A percentile compares a stretch with the other conserved stretches of the same genome.
Conservation (phyloP, 352 stramenopile species). For the Pythium graminicola region DNA sequence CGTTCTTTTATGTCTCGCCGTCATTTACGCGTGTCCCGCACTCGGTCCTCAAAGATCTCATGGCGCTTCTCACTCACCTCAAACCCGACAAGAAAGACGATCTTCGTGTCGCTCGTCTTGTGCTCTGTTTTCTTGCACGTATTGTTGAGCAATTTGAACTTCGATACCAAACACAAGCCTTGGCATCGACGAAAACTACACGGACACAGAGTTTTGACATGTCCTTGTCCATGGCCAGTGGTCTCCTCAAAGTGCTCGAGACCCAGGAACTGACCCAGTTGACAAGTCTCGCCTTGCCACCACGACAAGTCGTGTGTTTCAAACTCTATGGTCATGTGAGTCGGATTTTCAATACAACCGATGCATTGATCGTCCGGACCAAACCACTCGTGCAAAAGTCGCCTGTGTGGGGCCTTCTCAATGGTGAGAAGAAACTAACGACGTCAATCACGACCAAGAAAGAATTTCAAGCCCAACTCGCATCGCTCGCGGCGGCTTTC, state of each 20-base stretch:
- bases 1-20: slow-evolving; percentile 67
- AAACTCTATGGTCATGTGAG: slow-evolving; percentile 61
- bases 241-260: slow-evolving; percentile 45
- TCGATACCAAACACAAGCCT: slow-evolving; percentile 23
- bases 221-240: slow-evolving; percentile 32
- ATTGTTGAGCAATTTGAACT: slow-evolving; percentile 63
- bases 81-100: slow-evolving; percentile 79
- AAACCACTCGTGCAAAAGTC: slow-evolving; percentile 47
- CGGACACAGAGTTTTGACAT: slow-evolving; percentile 48
- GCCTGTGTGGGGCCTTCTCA: slow-evolving; percentile 35
- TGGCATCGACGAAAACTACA: slow-evolving; percentile 1
- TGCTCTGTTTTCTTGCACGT: slow-evolving; percentile 52
- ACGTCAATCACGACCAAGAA: slow-evolving; percentile 37
- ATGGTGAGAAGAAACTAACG: slow-evolving; percentile 45
- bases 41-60: slow-evolving; percentile 61
- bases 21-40: slow-evolving; percentile 38
- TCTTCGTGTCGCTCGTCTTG: slow-evolving; percentile 52
- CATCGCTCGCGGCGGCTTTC: slow-evolving; percentile 38
- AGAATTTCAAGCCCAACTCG: slow-evolving; percentile 46
- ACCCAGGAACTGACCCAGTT: slow-evolving; percentile 31
- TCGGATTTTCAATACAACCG: slow-evolving; percentile 37
- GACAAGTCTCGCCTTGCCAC: slow-evolving; percentile 9
- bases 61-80: slow-evolving; percentile 51
- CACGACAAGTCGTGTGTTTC: slow-evolving; percentile 43
- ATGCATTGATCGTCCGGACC: slow-evolving; percentile 36